These are phyloP conservation scores for Penicillium sp. DNA, from an alignment of 2,329 filamentous ascomycete species.

Conservation along the genomic window DNA sequence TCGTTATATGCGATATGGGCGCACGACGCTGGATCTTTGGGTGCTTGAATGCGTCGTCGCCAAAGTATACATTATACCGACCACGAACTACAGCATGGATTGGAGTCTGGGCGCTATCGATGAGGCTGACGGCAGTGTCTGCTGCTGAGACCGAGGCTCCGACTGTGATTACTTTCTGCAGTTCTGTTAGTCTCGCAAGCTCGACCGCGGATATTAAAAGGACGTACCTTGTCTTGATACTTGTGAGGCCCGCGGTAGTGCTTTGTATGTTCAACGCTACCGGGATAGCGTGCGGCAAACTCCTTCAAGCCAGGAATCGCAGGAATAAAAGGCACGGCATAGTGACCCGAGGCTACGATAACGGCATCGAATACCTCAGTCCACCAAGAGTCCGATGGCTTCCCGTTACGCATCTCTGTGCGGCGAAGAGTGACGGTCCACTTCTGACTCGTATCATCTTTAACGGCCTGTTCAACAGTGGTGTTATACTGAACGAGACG, in stretches of 20 bases:
- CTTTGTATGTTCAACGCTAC: slow-evolving; percentile 45
- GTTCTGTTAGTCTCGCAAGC: background rate
- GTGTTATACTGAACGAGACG: slow-evolving; percentile 53
- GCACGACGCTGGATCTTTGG: slow-evolving; percentile 43
- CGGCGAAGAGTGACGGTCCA: slow-evolving; percentile 58
- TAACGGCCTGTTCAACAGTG: slow-evolving; percentile 58
- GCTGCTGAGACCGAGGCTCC: slow-evolving; percentile 66
- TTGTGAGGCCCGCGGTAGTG: slow-evolving; percentile 40
- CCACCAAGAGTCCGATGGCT: slow-evolving; percentile 61
- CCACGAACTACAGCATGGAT: slow-evolving; percentile 58
- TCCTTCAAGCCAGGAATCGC: slow-evolving; percentile 45
- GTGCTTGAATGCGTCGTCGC: slow-evolving; percentile 61
- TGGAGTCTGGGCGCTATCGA: slow-evolving; percentile 48
- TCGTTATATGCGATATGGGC: slow-evolving; percentile 31
- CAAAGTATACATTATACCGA: slow-evolving; percentile 58
- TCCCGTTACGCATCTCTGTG: slow-evolving; percentile 21
- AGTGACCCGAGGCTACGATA: slow-evolving; percentile 63
- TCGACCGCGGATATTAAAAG: background rate
- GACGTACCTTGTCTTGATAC: slow-evolving; percentile 41
- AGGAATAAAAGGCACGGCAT: slow-evolving; percentile 57
- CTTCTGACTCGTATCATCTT: slow-evolving; percentile 52
- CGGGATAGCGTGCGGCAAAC: slow-evolving; percentile 41
- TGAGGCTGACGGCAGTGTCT: slow-evolving; percentile 60
- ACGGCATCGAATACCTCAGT: slow-evolving; percentile 63
- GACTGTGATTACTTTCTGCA: slow-evolving; percentile 60